Evolutionary conservation across 1,139 yeast genomes (phyloP).

Genomic region (Lodderomyces theae): DNA sequence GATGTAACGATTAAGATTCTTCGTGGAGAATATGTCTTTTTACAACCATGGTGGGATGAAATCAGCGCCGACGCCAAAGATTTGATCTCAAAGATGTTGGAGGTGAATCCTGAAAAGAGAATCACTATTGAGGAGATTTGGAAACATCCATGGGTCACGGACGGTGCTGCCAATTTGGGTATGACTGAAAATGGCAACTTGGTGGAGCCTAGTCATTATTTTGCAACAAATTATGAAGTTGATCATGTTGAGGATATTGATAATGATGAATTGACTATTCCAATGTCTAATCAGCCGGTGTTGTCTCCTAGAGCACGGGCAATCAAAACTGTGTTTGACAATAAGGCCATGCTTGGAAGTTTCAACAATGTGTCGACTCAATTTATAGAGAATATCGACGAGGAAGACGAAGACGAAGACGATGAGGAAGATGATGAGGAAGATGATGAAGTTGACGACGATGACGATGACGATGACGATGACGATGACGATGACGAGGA

Average conservation of each 20-base stretch:
- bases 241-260: constrained; percentile 13
- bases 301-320: constrained; percentile 43
- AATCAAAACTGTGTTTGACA: constrained; percentile 45
- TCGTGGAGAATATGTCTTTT: constrained; percentile 75
- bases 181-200: constrained; percentile 1
- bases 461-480: constrained; percentile 2
- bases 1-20: constrained; percentile 81
- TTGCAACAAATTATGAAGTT: constrained; percentile 13
- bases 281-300: constrained; percentile 19
- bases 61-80: constrained; percentile 75
- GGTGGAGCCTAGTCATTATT: constrained; percentile 10
- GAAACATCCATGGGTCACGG: constrained; percentile 41
- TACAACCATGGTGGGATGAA: constrained; percentile 98
- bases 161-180: too few species aligned
- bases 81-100: constrained; percentile 53
- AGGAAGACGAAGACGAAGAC: constrained; percentile 16
- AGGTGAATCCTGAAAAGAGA: constrained; percentile 63
- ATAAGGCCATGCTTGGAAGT: constrained; percentile 38
- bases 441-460: constrained; percentile 9
- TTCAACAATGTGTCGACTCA: constrained; percentile 17
- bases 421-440: constrained; percentile 11
- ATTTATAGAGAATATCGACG: constrained; percentile 24
- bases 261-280: constrained; percentile 6
- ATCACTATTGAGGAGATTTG: constrained; percentile 64
- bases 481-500: not conserved